phyloP scores from a whole-genome alignment of 345 rosid genomes.

The Zanthoxylum bungeanum region DNA sequence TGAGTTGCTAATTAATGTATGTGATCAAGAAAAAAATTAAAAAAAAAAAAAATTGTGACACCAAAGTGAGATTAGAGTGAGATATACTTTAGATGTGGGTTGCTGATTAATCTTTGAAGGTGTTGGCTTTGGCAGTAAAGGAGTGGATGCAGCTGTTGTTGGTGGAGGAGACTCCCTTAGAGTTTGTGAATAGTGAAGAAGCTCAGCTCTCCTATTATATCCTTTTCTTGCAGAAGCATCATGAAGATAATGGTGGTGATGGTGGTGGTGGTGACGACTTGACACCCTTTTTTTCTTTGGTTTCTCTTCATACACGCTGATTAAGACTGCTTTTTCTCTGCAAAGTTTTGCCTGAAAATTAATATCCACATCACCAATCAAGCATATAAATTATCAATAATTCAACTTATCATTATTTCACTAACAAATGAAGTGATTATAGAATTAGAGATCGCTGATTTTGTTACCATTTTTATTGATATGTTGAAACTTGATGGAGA shows the following conservation, averaged over 20 bases:
- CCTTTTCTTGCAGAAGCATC: constrained; percentile 25
- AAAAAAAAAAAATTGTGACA: neutral
- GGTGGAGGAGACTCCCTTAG: constrained; percentile 34
- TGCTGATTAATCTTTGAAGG: constrained; percentile 20
- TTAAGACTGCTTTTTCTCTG: constrained; percentile 30
- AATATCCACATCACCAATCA: neutral
- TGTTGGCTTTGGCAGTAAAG: constrained; percentile 20
- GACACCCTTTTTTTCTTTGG: constrained; percentile 18
- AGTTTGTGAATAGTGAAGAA: constrained; percentile 37
- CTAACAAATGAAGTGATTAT: neutral
- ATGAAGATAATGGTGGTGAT: constrained; percentile 10
- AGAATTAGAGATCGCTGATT: neutral
- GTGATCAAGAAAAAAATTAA: too few relatives aligned
- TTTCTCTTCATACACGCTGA: constrained; percentile 43
- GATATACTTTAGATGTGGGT: constrained; percentile 18
- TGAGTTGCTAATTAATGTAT: neutral
- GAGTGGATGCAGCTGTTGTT: constrained; percentile 6
- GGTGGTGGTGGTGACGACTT: constrained; percentile 9
- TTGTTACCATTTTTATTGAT: constrained; percentile 31
- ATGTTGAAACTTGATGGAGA: neutral
- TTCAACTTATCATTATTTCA: too few relatives aligned
- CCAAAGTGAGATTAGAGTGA: neutral
- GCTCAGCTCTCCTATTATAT: constrained; percentile 41
- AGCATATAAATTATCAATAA: too few relatives aligned
- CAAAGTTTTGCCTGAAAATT: constrained; percentile 35